A percentile compares a stretch with the other conserved stretches of the same genome.
phyloP scores from a whole-genome alignment of 2,329 filamentous ascomycete genomes.

The Fusarium sororula region DNA sequence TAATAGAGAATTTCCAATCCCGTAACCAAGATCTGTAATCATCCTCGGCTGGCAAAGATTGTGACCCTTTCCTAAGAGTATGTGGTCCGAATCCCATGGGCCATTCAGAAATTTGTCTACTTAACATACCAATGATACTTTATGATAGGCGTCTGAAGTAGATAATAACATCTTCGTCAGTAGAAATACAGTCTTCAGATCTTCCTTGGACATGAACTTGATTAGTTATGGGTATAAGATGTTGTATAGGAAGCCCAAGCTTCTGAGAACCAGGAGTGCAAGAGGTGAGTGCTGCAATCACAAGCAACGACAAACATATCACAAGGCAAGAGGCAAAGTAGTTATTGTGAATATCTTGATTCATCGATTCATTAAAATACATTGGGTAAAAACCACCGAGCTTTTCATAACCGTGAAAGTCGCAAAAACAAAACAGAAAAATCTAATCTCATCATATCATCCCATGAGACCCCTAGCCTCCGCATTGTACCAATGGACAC shows the following conservation, averaged over 20 bases:
- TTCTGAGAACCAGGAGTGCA: neutral
- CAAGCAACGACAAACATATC: neutral
- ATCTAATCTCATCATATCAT: slow-evolving; percentile 52
- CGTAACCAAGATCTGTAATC: neutral
- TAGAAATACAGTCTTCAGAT: neutral
- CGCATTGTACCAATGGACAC: slow-evolving; percentile 37
- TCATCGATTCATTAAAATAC: slow-evolving; percentile 54
- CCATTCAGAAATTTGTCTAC: no score
- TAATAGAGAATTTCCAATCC: neutral
- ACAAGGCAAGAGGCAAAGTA: neutral
- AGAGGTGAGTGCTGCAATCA: no score
- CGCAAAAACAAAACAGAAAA: slow-evolving; percentile 46
- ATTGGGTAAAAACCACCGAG: slow-evolving; percentile 49
- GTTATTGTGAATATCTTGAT: slow-evolving; percentile 41
- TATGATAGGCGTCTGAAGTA: neutral
- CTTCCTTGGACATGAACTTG: neutral
- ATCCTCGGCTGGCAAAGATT: neutral
- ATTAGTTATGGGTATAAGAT: no score
- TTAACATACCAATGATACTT: neutral
- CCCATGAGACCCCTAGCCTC: slow-evolving; percentile 45
- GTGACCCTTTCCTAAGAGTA: no score
- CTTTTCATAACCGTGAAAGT: slow-evolving; percentile 54
- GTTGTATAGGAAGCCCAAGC: neutral
- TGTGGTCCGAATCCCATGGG: neutral
- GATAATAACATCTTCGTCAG: no score